Evolutionary conservation across 2,329 filamentous ascomycete genomes (phyloP).

Genomic region (Didymella exigua): DNA sequence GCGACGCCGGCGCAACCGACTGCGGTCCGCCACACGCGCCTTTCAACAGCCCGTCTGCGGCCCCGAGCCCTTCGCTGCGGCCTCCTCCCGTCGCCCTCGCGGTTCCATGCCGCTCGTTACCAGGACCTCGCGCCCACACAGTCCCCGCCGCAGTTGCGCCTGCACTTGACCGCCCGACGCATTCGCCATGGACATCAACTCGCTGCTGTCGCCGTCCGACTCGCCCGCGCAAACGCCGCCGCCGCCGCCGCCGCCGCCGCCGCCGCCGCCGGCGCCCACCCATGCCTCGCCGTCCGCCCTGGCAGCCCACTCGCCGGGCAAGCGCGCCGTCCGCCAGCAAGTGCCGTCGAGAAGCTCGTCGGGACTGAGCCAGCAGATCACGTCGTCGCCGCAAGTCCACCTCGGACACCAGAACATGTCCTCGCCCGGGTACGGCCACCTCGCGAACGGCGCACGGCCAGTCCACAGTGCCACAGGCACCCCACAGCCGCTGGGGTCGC

Average conservation of each 20-base stretch:
- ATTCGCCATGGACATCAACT: conserved; percentile 56
- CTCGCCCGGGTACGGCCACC: conserved; percentile 37
- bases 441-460: conserved; percentile 38
- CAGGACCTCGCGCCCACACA: conserved; percentile 18
- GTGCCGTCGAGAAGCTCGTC: conserved; percentile 50
- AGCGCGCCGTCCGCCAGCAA: conserved; percentile 43
- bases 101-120: conserved; percentile 30
- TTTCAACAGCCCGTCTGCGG: background rate
- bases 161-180: conserved; percentile 5
- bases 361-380: conserved; percentile 52
- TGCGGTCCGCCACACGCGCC: conserved; percentile 12
- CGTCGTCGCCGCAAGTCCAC: conserved; percentile 41
- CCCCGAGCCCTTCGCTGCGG: conserved; percentile 12
- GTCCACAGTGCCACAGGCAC: conserved; percentile 43
- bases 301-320: conserved; percentile 37
- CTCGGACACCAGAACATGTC: conserved; percentile 45
- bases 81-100: conserved; percentile 13
- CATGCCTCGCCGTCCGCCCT: conserved; percentile 34
- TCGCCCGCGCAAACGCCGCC: conserved; percentile 48
- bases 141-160: conserved; percentile 26
- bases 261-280: conserved; percentile 19
- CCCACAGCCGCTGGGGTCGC: conserved; percentile 36
- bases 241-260: conserved; percentile 40
- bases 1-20: conserved; percentile 22
- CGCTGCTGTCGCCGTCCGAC: conserved; percentile 56